Conservation (phyloP, 495 filamentous ascomycete species). For the Annulohypoxylon maeteangense region DNA sequence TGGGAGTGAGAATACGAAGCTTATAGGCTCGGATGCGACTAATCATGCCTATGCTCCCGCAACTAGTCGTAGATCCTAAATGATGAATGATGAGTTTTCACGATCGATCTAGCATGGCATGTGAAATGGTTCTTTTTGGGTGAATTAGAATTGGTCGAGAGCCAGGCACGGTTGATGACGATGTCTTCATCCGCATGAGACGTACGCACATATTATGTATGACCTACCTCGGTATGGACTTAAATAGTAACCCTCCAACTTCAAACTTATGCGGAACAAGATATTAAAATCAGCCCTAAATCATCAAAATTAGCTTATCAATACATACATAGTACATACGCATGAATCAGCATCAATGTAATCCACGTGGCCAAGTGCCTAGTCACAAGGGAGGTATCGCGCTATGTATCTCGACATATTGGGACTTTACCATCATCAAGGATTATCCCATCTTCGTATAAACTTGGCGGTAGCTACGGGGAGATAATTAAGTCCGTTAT, state of each 20-base stretch:
- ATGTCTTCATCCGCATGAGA: not conserved
- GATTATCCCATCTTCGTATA: not conserved
- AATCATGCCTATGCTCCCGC: conserved; percentile 19
- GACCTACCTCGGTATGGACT: not conserved
- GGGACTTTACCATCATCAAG: not conserved
- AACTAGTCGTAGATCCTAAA: conserved; percentile 28
- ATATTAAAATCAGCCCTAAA: conserved; percentile 41
- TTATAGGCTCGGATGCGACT: conserved; percentile 23
- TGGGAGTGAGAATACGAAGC: conserved; percentile 15
- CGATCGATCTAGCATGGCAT: not conserved
- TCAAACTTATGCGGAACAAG: not conserved
- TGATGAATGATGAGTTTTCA: not conserved
- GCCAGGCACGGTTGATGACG: not conserved
- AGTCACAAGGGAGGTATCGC: conserved; percentile 19
- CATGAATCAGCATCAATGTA: conserved; percentile 7
- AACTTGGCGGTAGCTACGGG: not conserved
- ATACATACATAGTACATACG: not conserved
- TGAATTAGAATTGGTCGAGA: not conserved
- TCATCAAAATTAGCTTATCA: conserved; percentile 13
- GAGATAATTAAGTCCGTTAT: not conserved
- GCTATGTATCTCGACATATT: conserved; percentile 2
- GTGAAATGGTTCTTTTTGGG: not conserved
- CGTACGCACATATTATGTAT: not conserved
- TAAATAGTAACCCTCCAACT: conserved; percentile 6
- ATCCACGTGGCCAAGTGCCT: conserved; percentile 38